Evolutionary conservation across 257 asterid species (phyloP).

Genomic region (Solanum lignicaule): DNA sequence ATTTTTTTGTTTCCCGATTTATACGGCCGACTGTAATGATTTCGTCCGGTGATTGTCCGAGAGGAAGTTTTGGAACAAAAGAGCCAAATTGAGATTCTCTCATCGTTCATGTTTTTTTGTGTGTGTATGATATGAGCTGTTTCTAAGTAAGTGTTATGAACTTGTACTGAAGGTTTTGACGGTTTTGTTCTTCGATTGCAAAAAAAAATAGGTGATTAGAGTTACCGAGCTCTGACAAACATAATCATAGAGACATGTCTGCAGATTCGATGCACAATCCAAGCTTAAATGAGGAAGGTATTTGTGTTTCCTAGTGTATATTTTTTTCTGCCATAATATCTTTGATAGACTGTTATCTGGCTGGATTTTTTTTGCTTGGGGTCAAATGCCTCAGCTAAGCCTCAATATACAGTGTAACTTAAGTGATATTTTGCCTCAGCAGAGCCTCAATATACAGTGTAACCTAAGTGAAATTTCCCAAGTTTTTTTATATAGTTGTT

Average conservation of each 20-base stretch:
- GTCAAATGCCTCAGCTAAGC: background rate
- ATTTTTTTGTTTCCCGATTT: background rate
- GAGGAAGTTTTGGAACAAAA: background rate
- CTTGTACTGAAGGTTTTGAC: background rate
- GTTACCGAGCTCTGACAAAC: background rate
- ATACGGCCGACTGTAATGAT: background rate
- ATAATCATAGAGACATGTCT: background rate
- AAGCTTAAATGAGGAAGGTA: background rate
- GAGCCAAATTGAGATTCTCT: background rate
- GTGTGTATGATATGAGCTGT: background rate
- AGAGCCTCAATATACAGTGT: background rate
- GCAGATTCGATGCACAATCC: background rate
- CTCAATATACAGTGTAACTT: background rate
- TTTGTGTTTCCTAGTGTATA: no score
- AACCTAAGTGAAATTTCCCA: background rate
- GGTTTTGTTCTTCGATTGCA: background rate
- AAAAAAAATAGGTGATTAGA: background rate
- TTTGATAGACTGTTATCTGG: background rate
- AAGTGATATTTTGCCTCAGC: background rate
- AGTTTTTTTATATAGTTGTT: background rate
- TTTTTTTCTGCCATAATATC: background rate
- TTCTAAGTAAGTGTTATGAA: background rate
- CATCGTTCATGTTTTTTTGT: background rate
- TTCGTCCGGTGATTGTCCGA: background rate
- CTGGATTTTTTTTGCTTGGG: background rate